Evolutionary conservation across 2,329 filamentous ascomycete genomes (phyloP), one percentile per base, ranked within the genome.

Genomic region (Paecilomyces variotii): DNA sequence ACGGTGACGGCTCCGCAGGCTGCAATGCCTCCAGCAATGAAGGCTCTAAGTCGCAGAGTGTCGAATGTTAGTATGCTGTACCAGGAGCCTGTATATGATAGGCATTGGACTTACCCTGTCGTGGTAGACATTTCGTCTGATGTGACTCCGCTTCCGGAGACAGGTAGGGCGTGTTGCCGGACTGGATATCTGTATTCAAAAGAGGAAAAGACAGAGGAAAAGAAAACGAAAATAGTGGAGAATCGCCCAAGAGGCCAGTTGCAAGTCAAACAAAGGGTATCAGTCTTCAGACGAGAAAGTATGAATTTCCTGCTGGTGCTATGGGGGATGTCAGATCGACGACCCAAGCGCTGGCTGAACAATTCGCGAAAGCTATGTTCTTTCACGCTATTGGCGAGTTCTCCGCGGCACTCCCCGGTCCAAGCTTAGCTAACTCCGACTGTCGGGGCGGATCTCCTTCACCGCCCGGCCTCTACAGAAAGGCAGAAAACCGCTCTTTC

Each of bases 1-100:
- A 95, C 92, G 49, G 93, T 97, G 59, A 99, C 94, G 64, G 94
- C 94, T 71, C 94, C 94, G 78, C 93, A 97, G 64, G 94, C 94
- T 72, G 94, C 94, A 71, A 99, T 89, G 72, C 94, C 94, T 73
- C 94, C 94, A 59, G 94, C 93, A 69, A 97, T 86, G 80, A 99
- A 99, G 62, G 91, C 90, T 65, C 92, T 85, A 50, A 28, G 55
- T 30, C 14, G n/a, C 25, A 24, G 45, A 27, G 25, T 19, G 25
- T 53, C 2, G 19, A 25, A 28, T n/a, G 32, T 25, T 49, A 50
- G 34, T 25, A 32, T 30, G n/a, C 28, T n/a, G 24, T 45, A 2
- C n/a, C n/a, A 49, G 14, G 34, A 4, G 19, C 49, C 19, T 25
- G 3, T 4, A 11, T 11, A 5, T 11, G 28, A 35, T 3, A 25